Evolutionary conservation across 1,284 basidiomycete genomes (phyloP).

Genomic region (Microbotryum lychnidis-dioicae): DNA sequence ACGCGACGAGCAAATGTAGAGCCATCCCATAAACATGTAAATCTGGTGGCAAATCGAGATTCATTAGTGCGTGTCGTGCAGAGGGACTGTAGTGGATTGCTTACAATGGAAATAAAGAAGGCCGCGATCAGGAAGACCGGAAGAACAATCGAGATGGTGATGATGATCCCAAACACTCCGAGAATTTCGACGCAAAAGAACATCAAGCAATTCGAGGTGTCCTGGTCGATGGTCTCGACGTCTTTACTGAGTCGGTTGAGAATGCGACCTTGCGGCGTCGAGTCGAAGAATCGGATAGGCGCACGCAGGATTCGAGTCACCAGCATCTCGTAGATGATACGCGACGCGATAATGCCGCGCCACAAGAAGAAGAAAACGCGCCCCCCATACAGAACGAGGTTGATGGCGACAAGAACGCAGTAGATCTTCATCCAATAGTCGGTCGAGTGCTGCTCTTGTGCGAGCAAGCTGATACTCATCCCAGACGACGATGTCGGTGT

Average conservation of each 20-base stretch:
- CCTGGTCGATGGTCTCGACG: slow-evolving; percentile 46
- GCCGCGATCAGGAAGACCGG: slow-evolving; percentile 43
- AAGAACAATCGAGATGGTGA: slow-evolving; percentile 32
- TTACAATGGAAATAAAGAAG: slow-evolving; percentile 39
- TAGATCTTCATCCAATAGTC: slow-evolving; percentile 33
- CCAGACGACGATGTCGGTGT: neutral
- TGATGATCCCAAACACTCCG: slow-evolving; percentile 25
- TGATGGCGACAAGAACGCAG: slow-evolving; percentile 21
- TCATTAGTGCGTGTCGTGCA: neutral
- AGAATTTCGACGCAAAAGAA: slow-evolving; percentile 26
- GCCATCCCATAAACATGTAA: slow-evolving; percentile 43
- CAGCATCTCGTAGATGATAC: slow-evolving; percentile 24
- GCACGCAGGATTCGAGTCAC: slow-evolving; percentile 29
- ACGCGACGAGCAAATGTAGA: slow-evolving; percentile 46
- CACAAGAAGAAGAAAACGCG: slow-evolving; percentile 27
- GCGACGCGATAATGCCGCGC: slow-evolving; percentile 26
- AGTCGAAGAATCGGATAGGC: slow-evolving; percentile 33
- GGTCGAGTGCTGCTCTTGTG: neutral
- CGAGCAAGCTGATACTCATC: neutral
- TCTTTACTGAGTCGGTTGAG: slow-evolving; percentile 44
- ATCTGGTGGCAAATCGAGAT: slow-evolving; percentile 13
- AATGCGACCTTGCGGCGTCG: slow-evolving; percentile 44
- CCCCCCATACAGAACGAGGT: slow-evolving; percentile 16
- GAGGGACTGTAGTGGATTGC: slow-evolving; percentile 10
- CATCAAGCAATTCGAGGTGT: slow-evolving; percentile 32